These are phyloP conservation scores for Syzygium grande DNA, from an alignment of 345 rosid species.

Conservation along the genomic window DNA sequence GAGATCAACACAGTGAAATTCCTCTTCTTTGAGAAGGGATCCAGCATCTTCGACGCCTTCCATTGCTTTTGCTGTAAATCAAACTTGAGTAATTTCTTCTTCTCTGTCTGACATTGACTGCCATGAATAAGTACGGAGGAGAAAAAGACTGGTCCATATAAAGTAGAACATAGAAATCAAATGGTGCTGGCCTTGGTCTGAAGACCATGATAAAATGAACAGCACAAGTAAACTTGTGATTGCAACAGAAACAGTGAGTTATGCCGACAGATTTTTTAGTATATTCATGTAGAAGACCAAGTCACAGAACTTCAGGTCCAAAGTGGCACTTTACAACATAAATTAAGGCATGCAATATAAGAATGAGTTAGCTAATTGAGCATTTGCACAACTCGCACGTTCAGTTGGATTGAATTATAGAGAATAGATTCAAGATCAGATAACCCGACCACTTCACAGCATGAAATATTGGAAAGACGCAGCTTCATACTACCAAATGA, in stretches of 20 bases:
- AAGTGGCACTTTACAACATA: background rate
- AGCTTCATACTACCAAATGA: background rate
- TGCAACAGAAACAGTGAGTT: background rate
- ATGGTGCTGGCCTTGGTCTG: background rate
- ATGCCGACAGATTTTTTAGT: background rate
- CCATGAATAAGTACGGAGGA: background rate
- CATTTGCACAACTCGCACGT: background rate
- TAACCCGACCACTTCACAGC: background rate
- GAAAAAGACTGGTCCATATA: background rate
- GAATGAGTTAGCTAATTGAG: background rate
- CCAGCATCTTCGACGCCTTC: background rate
- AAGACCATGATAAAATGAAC: background rate
- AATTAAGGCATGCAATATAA: background rate
- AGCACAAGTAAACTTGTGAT: background rate
- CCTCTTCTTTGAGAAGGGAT: conserved; percentile 1
- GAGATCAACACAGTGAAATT: conserved; percentile 2
- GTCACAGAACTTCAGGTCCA: background rate
- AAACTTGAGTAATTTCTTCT: background rate
- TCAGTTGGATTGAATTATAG: background rate
- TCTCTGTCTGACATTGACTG: conserved; percentile 9
- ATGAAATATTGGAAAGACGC: background rate
- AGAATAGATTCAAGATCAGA: background rate
- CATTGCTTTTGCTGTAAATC: background rate
- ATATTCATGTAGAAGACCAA: background rate
- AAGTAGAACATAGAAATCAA: background rate